A percentile compares a stretch with the other conserved stretches of the same genome.
phyloP scores from a whole-genome alignment of 805 yeast species.

The Candida sithepensis region DNA sequence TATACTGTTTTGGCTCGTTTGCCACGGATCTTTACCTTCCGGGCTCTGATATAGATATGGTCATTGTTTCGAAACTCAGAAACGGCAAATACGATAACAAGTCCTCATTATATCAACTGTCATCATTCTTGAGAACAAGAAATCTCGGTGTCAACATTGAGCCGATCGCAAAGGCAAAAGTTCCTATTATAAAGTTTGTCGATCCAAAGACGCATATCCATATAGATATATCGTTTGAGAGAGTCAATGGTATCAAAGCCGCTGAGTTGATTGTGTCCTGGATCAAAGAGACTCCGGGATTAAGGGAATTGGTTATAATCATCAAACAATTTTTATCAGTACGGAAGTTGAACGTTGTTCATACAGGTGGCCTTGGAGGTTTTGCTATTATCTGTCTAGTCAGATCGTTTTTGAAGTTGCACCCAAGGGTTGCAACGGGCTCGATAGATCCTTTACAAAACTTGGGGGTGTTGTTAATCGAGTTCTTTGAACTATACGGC shows the following conservation, averaged over 20 bases:
- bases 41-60: constrained; percentile 95
- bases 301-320: constrained; percentile 76
- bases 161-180: constrained; percentile 86
- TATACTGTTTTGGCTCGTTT: constrained; percentile 88
- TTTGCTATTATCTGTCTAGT: constrained; percentile 87
- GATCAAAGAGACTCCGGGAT: constrained; percentile 69
- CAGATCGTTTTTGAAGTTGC: constrained; percentile 70
- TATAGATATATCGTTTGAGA: constrained; percentile 87
- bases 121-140: constrained; percentile 60
- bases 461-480: constrained; percentile 80
- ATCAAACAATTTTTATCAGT: constrained; percentile 82
- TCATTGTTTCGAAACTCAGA: constrained; percentile 53
- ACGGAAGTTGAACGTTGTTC: constrained; percentile 78
- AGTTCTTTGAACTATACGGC: constrained; percentile 91
- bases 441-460: constrained; percentile 69
- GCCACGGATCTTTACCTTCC: constrained; percentile 93
- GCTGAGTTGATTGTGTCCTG: constrained; percentile 75
- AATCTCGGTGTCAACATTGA: constrained; percentile 70
- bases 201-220: constrained; percentile 69
- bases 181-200: constrained; percentile 88
- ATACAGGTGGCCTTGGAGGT: constrained; percentile 93
- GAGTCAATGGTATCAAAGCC: constrained; percentile 77
- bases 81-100: constrained; percentile 58
- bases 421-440: constrained; percentile 69
- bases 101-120: constrained; percentile 64